phyloP scores from a whole-genome alignment of 306 rosid genomes.

The Adenanthera pavonina region DNA sequence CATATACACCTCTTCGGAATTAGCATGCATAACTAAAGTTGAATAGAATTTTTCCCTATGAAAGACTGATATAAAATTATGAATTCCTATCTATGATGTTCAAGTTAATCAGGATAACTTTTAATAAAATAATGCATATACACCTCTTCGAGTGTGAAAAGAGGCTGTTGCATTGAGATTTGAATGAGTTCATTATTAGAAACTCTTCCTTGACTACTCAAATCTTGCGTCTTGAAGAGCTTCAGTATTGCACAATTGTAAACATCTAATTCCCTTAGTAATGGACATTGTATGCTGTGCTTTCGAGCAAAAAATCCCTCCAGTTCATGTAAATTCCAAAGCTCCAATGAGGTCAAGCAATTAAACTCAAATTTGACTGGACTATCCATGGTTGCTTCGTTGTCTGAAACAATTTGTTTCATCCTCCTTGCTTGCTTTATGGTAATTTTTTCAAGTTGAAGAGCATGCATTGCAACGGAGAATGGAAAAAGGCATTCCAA shows the following conservation, averaged over 20 bases:
- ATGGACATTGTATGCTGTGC: too few species aligned
- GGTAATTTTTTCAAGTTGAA: not conserved
- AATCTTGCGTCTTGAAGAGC: not conserved
- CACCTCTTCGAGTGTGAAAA: conserved; percentile 24
- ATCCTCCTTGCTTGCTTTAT: conserved; percentile 4
- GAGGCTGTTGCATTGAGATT: not conserved
- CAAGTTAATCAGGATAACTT: not conserved
- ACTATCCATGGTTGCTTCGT: not conserved
- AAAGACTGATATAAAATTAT: too few species aligned
- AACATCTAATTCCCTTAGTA: too few species aligned
- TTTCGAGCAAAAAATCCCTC: too few species aligned
- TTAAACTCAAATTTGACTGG: not conserved
- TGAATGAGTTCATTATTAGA: not conserved
- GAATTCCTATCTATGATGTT: too few species aligned
- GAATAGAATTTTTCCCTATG: too few species aligned
- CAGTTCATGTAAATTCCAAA: not conserved
- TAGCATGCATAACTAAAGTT: too few species aligned
- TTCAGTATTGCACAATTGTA: not conserved
- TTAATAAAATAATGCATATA: too few species aligned
- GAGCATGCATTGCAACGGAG: not conserved
- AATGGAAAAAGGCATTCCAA: not conserved
- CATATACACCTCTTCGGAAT: conserved; percentile 6
- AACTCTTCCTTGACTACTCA: not conserved
- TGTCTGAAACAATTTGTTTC: not conserved
- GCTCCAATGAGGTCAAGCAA: too few species aligned